These are phyloP conservation scores for Mortierella sp. DNA, from an alignment of 371 early-diverging fungal species.

Conservation along the genomic window DNA sequence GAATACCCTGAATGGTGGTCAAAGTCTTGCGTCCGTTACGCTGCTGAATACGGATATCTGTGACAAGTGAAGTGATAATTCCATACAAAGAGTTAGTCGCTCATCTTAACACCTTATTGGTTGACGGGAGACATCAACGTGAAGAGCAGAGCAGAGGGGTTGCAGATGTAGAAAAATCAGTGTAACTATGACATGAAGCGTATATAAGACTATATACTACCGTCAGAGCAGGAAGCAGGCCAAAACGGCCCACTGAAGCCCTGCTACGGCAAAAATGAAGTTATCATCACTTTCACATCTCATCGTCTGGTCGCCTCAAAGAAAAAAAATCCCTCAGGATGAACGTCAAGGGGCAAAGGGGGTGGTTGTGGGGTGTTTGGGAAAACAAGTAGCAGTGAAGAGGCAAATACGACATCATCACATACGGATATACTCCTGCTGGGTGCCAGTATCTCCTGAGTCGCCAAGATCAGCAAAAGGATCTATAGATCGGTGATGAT, in stretches of 20 bases:
- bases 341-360: conserved; percentile 3
- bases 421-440: conserved; percentile 81
- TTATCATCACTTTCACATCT: conserved; percentile 47
- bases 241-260: conserved; percentile 49
- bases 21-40: conserved; percentile 97
- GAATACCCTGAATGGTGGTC: conserved; percentile 94
- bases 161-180: conserved; percentile 59
- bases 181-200: conserved; percentile 77
- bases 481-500: conserved; percentile 55
- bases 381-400: no score
- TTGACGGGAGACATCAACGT: no score
- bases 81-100: no score
- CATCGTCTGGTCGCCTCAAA: conserved; percentile 6
- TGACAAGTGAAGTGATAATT: no score
- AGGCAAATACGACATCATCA: conserved; percentile 9
- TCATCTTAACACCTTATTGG: no score
- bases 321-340: background rate
- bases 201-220: conserved; percentile 50
- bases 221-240: conserved; percentile 48
- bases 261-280: conserved; percentile 47
- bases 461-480: conserved; percentile 86
- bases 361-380: no score
- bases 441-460: conserved; percentile 62
- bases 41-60: conserved; percentile 96
- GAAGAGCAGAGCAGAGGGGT: no score